Evolutionary conservation across 176 grass and related monocot genomes (phyloP).

Genomic region (Elaeis guineensis): DNA sequence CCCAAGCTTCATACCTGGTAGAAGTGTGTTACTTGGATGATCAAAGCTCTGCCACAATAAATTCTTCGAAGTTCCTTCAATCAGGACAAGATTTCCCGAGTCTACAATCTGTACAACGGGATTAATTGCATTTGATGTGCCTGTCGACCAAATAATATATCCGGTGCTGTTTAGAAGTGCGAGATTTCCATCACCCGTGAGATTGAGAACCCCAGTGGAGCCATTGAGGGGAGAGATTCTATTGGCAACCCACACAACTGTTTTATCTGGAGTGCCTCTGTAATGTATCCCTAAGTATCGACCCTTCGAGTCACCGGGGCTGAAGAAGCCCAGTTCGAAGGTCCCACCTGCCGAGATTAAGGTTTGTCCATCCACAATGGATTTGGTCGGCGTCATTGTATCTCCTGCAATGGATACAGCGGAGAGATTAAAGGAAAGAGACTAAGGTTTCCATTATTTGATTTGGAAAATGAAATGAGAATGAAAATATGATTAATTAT

Average conservation of each 20-base stretch:
- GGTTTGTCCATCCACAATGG: conserved; percentile 35
- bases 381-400: conserved; percentile 3
- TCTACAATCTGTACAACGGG: neutral
- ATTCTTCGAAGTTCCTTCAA: conserved; percentile 4
- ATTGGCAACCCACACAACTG: conserved; percentile 28
- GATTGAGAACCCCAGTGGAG: neutral
- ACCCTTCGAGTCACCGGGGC: conserved; percentile 4
- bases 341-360: conserved; percentile 34
- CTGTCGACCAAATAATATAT: neutral
- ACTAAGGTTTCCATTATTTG: too few relatives aligned
- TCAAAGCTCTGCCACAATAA: conserved; percentile 45
- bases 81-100: conserved; percentile 35
- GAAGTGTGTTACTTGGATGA: conserved; percentile 27
- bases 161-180: neutral
- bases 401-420: conserved; percentile 7
- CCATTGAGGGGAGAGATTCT: conserved; percentile 16
- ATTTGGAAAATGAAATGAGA: too few relatives aligned
- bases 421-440: too few relatives aligned
- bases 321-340: conserved; percentile 70
- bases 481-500: too few relatives aligned
- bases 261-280: neutral
- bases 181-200: conserved; percentile 1
- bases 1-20: conserved; percentile 52
- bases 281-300: neutral
- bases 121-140: neutral